These are phyloP conservation scores for Sphagnum magellanicum DNA, from an alignment of 228 moss, liverwort and hornwort species.

Conservation along the genomic window DNA sequence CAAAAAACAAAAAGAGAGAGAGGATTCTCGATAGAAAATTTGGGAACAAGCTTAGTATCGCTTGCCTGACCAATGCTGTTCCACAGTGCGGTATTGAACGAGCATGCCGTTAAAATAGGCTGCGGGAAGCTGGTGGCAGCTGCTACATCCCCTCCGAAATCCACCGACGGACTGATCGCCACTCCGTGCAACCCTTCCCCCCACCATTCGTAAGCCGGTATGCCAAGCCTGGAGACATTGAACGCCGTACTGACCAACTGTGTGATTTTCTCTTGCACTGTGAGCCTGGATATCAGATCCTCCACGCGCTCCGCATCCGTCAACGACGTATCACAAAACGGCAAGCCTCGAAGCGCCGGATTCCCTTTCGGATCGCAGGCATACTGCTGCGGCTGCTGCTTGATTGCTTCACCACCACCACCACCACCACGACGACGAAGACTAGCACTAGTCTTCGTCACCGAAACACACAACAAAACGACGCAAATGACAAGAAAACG, in stretches of 20 bases:
- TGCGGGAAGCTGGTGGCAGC: conserved; percentile 66
- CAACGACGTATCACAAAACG: conserved; percentile 43
- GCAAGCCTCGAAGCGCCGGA: conserved; percentile 19
- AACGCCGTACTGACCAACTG: conserved; percentile 50
- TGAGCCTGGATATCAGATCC: conserved; percentile 47
- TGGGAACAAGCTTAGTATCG: background rate
- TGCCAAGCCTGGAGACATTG: conserved; percentile 34
- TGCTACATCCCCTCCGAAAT: conserved; percentile 29
- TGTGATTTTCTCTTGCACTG: conserved; percentile 46
- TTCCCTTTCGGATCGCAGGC: conserved; percentile 34
- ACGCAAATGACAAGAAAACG: too few relatives aligned
- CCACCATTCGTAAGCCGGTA: conserved; percentile 73
- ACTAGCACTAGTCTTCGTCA: too few relatives aligned
- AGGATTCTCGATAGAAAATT: background rate
- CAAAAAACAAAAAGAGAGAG: background rate
- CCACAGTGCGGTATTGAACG: conserved; percentile 64
- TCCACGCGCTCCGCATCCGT: conserved; percentile 39
- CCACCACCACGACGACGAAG: too few relatives aligned
- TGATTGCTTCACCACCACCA: too few relatives aligned
- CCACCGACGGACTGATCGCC: conserved; percentile 22
- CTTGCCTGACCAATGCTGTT: conserved; percentile 64
- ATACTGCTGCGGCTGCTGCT: conserved; percentile 6
- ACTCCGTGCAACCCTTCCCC: conserved; percentile 71
- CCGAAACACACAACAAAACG: too few relatives aligned
- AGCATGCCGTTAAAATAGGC: conserved; percentile 64